Evolutionary conservation across 2,329 filamentous ascomycete species (phyloP), one percentile per base, ranked within the genome.

Genomic region (Didymella lethalis): DNA sequence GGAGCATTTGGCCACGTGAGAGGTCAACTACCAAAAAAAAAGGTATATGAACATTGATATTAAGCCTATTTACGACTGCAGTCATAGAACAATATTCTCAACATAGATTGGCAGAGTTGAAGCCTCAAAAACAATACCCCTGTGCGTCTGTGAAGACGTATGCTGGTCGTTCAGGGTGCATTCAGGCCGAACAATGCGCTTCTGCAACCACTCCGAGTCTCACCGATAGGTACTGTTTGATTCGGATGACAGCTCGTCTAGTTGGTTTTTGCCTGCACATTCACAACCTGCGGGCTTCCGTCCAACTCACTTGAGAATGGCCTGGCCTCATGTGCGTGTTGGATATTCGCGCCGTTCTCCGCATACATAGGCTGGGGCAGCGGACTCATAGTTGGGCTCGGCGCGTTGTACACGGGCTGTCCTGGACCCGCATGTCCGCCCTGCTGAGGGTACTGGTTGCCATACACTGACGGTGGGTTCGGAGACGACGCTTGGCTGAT

Each of bases 251-350:
- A 8, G 16, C 12, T 25, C 23, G 44, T 20, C 32, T 29, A 56
- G 6, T 8, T 50, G 11, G 44, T 7, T 44, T 41, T 57, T 1
- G 48, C 34, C 36, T 51, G 54, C 16, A 29, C 48, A 23, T 28
- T 49, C n/a, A 29, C n/a, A 14, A 48, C 36, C 29, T 52, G 55
- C 14, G 49, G 20, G 28, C 47, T 60, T 1, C 59, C 63, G 46
- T 69, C 67, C 40, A 70, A 34, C 51, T 68, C 67, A 36, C 62
- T 64, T 4, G 65, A 67, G 25, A 68, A 66, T n/a, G 67, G 64
- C 32, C 62, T 60, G 23, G 57, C 49, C 7, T 61, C 59, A n/a
- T 47, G 44, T 38, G 47, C 29, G 12, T 57, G 56, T 40, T 50
- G 46, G 11, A 54, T 46, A 8, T 5, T 18, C 6, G 40, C 31